These are phyloP conservation scores for Xylogone sp. DNA, from an alignment of 2,329 filamentous ascomycete species.

Conservation along the genomic window DNA sequence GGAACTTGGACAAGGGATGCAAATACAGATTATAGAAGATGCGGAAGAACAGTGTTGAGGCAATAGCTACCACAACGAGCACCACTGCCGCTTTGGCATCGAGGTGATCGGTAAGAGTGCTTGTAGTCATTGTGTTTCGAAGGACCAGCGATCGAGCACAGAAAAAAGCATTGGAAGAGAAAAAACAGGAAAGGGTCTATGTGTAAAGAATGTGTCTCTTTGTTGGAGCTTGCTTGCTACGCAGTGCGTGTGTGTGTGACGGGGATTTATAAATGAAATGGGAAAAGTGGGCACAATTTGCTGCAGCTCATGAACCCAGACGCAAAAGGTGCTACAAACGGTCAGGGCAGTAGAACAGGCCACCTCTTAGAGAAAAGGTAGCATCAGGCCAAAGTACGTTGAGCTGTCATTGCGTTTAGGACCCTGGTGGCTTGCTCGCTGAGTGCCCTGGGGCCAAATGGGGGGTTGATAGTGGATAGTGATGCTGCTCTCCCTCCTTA, in stretches of 20 bases:
- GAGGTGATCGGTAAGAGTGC: not conserved
- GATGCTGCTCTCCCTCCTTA: no score
- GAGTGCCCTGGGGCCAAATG: no score
- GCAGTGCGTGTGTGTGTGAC: not conserved
- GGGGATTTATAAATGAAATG: not conserved
- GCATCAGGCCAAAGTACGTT: not conserved
- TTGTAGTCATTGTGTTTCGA: not conserved
- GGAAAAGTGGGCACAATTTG: not conserved
- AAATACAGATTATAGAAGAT: constrained; percentile 6
- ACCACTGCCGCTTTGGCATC: not conserved
- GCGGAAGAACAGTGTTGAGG: not conserved
- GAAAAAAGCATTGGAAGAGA: not conserved
- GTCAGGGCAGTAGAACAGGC: not conserved
- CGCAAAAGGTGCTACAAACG: not conserved
- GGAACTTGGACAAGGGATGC: constrained; percentile 7
- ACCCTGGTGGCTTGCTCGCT: no score
- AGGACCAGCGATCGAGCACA: not conserved
- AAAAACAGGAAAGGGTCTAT: not conserved
- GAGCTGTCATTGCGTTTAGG: not conserved
- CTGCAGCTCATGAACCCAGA: not conserved
- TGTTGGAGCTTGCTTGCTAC: not conserved
- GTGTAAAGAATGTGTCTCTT: no score
- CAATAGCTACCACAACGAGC: not conserved
- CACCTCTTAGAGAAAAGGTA: not conserved
- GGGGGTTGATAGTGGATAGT: no score